Evolutionary conservation across 495 filamentous ascomycete species (phyloP), one percentile per base, ranked within the genome.

Genomic region (Thermothielavioides terrestris): DNA sequence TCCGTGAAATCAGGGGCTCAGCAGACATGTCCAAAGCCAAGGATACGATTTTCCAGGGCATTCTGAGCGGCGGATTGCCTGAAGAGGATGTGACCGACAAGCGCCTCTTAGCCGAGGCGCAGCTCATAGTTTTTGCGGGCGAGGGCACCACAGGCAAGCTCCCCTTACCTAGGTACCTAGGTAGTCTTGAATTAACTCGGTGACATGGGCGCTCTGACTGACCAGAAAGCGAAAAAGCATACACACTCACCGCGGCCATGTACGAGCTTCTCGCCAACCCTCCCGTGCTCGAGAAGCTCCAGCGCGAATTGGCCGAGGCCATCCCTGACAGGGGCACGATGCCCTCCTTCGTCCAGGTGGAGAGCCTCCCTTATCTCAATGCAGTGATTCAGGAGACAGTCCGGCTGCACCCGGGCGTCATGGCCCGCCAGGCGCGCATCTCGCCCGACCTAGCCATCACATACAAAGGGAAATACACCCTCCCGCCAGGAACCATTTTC

Each of bases 381-480:
- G 53, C 47, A 9, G 36, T 56, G 1, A 51, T 56, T 25, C 47
- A 56, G 20, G 53, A 56, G 38, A 21, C 18, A 3, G 3, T 56
- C 12, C 42, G 53, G 1, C 11, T 56, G 2, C 53, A 56, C 35
- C 53, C 53, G 27, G 42, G 42, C 12, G 42, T 47, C 11, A 15
- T 46, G 22, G 6, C 21, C 9, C 35, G 47, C 0, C 48, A 26
- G 20, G 15, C 35, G 3, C 50, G 35, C 22, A 17, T 40, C 23
- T 54, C 45, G 7, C 52, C 52, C 14, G 31, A 49, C 2, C 17
- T 21, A 12, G 31, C 52, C 2, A 42, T 54, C 27, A 14, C 37
- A 14, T 53, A 53, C 37, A 35, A 17, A 2, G 23, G 17, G 37
- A 36, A 20, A 17, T 54, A 49, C 25, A 15, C 44, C 20, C 14